These are phyloP conservation scores for Orbilia quercus DNA, from an alignment of 2,329 filamentous ascomycete species.

Conservation along the genomic window DNA sequence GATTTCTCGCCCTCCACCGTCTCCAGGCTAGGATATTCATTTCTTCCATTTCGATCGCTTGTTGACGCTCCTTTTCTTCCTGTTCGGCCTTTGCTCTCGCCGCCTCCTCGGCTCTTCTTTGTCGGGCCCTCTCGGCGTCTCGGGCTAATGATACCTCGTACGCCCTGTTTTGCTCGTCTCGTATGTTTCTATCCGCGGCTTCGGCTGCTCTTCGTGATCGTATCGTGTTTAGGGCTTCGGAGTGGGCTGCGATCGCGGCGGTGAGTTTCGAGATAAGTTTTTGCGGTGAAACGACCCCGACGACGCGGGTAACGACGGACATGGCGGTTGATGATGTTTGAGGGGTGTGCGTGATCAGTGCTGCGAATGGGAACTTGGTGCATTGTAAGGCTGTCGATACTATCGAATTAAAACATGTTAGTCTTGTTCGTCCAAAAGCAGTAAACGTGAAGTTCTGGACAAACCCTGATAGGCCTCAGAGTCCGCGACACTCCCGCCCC, in stretches of 20 bases:
- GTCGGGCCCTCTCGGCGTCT: slow-evolving; percentile 84
- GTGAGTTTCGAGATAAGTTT: slow-evolving; percentile 82
- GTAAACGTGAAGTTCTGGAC: background rate
- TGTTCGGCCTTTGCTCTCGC: slow-evolving; percentile 73
- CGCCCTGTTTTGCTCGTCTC: slow-evolving; percentile 89
- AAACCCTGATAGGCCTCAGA: slow-evolving; percentile 83
- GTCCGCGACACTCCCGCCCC: slow-evolving; percentile 92
- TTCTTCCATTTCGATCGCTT: slow-evolving; percentile 69
- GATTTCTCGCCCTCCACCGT: slow-evolving; percentile 77
- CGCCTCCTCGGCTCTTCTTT: slow-evolving; percentile 74
- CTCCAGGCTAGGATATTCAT: slow-evolving; percentile 71
- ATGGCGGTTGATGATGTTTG: slow-evolving; percentile 74
- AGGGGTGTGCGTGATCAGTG: slow-evolving; percentile 86
- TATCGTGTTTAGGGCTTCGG: slow-evolving; percentile 77
- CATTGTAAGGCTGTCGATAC: slow-evolving; percentile 86
- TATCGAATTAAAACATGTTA: slow-evolving; percentile 4
- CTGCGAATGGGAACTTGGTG: slow-evolving; percentile 92
- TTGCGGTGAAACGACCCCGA: slow-evolving; percentile 75
- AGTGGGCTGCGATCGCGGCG: slow-evolving; percentile 77
- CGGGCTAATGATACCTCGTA: slow-evolving; percentile 91
- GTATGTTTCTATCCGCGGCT: slow-evolving; percentile 80
- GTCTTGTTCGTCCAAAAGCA: background rate
- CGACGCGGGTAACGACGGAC: slow-evolving; percentile 84
- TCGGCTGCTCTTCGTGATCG: slow-evolving; percentile 82
- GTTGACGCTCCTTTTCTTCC: slow-evolving; percentile 65